phyloP scores from a whole-genome alignment of 2,329 filamentous ascomycete genomes.

The Emericellopsis atlantica region DNA sequence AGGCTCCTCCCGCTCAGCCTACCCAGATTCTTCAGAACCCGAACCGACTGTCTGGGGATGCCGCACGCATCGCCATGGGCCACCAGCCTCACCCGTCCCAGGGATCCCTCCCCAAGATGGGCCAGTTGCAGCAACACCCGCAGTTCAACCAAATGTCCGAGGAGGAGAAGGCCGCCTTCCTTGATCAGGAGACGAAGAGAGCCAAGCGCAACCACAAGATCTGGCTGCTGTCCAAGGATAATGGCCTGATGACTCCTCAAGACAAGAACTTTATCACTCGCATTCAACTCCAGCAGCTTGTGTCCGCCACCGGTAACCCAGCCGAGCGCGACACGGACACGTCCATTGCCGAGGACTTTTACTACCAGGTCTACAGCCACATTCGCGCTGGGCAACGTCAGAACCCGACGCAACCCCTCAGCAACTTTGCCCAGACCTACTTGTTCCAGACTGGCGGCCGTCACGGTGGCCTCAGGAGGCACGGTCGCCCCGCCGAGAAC shows the following conservation, averaged over 20 bases:
- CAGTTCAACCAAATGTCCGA: conserved; percentile 61
- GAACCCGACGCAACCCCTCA: conserved; percentile 84
- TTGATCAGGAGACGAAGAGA: conserved; percentile 85
- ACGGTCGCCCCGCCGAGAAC: conserved; percentile 79
- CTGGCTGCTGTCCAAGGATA: conserved; percentile 81
- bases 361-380: conserved; percentile 94
- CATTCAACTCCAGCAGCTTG: conserved; percentile 92
- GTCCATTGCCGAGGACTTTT: conserved; percentile 84
- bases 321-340: conserved; percentile 71
- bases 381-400: conserved; percentile 83
- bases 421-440: conserved; percentile 96
- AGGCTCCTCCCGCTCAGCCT: conserved; percentile 37
- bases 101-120: conserved; percentile 30
- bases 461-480: conserved; percentile 59
- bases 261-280: conserved; percentile 99
- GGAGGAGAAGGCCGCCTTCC: conserved; percentile 69
- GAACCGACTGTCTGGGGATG: conserved; percentile 46
- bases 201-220: conserved; percentile 99
- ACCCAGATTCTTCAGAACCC: conserved; percentile 73
- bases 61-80: conserved; percentile 17
- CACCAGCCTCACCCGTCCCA: conserved; percentile 33
- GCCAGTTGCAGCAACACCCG: conserved; percentile 20
- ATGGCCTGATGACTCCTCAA: conserved; percentile 96
- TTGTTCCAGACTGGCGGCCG: conserved; percentile 88
- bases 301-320: conserved; percentile 80